These are phyloP conservation scores for Quercus alba DNA, from an alignment of 306 rosid species.

Conservation along the genomic window DNA sequence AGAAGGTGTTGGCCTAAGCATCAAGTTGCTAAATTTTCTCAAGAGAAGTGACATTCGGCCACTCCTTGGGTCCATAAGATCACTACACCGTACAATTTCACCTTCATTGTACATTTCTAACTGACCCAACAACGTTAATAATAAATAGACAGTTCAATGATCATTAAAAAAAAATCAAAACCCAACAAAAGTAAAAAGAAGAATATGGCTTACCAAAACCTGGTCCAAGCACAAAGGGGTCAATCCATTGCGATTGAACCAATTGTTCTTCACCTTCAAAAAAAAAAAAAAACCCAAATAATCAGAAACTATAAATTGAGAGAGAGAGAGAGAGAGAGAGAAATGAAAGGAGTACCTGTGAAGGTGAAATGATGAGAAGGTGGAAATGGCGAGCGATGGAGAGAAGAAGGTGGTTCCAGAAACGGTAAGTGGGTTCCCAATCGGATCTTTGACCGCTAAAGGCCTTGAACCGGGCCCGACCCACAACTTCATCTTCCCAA, in stretches of 20 bases:
- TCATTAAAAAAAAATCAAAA: neutral
- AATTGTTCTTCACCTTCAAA: slow-evolving; percentile 45
- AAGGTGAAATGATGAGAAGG: slow-evolving; percentile 48
- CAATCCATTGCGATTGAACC: slow-evolving; percentile 86
- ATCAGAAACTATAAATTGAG: neutral
- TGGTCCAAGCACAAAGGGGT: slow-evolving; percentile 70
- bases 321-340: no score
- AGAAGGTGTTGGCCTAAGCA: slow-evolving; percentile 25
- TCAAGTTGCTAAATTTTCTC: slow-evolving; percentile 39
- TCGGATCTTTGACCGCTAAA: slow-evolving; percentile 87
- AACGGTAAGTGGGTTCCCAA: slow-evolving; percentile 61
- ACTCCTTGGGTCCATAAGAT: slow-evolving; percentile 54
- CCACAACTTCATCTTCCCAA: slow-evolving; percentile 67
- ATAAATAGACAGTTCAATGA: no score
- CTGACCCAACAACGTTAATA: slow-evolving; percentile 45
- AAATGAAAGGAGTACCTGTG: slow-evolving; percentile 28
- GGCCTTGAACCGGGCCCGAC: slow-evolving; percentile 75
- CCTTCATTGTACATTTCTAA: slow-evolving; percentile 71
- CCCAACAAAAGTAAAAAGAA: neutral
- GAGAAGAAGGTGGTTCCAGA: slow-evolving; percentile 75
- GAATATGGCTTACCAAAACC: slow-evolving; percentile 56
- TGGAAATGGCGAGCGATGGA: slow-evolving; percentile 49
- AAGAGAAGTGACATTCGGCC: slow-evolving; percentile 53
- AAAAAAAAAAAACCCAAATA: neutral
- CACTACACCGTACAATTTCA: slow-evolving; percentile 46